Percentiles rank a stretch among this genome's conserved stretches.
phyloP scores from a whole-genome alignment of 208 protist genomes.

The Crithidia bombi region DNA sequence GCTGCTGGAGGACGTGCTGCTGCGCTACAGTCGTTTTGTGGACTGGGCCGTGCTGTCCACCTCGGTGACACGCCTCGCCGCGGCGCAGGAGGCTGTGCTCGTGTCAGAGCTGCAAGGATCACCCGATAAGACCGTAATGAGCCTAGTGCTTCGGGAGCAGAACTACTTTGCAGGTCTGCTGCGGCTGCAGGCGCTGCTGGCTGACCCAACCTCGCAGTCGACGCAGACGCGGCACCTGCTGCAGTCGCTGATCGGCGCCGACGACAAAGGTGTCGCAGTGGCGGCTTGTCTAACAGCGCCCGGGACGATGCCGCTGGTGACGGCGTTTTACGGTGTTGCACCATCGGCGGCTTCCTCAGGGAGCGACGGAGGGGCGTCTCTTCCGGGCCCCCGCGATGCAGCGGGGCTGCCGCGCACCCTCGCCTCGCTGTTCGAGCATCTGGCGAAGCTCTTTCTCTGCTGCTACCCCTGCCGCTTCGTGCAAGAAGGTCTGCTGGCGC shows the following conservation, averaged over 20 bases:
- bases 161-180: slow-evolving; percentile 40
- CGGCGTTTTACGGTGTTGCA: slow-evolving; percentile 22
- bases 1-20: slow-evolving; percentile 29
- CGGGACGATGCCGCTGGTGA: slow-evolving; percentile 7
- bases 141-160: slow-evolving; percentile 27
- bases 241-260: slow-evolving; percentile 8
- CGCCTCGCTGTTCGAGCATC: slow-evolving; percentile 24
- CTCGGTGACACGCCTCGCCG: slow-evolving; percentile 13
- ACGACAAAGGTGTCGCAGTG: background rate
- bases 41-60: slow-evolving; percentile 13
- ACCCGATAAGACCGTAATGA: slow-evolving; percentile 18
- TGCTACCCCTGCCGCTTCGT: slow-evolving; percentile 41
- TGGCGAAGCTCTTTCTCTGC: slow-evolving; percentile 35
- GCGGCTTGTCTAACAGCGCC: background rate
- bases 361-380: background rate
- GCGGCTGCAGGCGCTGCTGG: slow-evolving; percentile 35
- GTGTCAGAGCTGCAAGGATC: slow-evolving; percentile 21
- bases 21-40: slow-evolving; percentile 30
- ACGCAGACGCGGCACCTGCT: slow-evolving; percentile 19
- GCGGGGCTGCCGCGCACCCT: slow-evolving; percentile 2
- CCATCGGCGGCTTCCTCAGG: background rate
- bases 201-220: slow-evolving; percentile 14
- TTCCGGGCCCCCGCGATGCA: background rate
- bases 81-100: slow-evolving; percentile 17
- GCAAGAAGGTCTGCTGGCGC: slow-evolving; percentile 33